Percentiles rank a stretch among this genome's conserved stretches.
Evolutionary conservation across 2,329 filamentous ascomycete species (phyloP).

Genomic region (Parafenestella ontariensis): DNA sequence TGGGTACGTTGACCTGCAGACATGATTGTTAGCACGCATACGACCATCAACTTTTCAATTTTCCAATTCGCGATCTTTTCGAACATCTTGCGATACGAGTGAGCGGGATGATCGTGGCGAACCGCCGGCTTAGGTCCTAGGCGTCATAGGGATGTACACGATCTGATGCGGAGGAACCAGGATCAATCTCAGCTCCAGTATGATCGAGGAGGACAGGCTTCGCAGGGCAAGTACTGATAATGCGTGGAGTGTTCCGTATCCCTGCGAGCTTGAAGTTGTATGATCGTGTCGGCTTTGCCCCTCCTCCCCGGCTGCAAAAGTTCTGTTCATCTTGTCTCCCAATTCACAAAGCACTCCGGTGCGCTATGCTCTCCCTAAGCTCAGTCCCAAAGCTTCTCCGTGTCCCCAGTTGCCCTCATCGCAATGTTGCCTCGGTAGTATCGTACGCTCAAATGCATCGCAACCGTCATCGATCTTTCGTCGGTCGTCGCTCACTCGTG

Average conservation of each 20-base stretch:
- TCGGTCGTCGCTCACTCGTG: slow-evolving; percentile 32
- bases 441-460: slow-evolving; percentile 22
- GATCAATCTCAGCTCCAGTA: background rate
- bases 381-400: background rate
- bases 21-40: slow-evolving; percentile 24
- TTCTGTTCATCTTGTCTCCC: background rate
- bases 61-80: background rate
- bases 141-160: background rate
- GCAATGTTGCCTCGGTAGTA: background rate
- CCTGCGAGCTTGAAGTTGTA: background rate
- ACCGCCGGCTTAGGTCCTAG: background rate
- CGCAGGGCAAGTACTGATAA: background rate
- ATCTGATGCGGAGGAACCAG: background rate
- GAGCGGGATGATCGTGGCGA: slow-evolving; percentile 11
- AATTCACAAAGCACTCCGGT: background rate
- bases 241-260: background rate
- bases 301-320: background rate
- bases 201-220: background rate
- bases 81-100: slow-evolving; percentile 17
- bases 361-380: background rate
- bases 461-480: slow-evolving; percentile 27
- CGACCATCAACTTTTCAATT: background rate
- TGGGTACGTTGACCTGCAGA: slow-evolving; percentile 91
- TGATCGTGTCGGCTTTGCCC: background rate
- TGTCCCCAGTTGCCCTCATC: background rate